Base-by-base conservation (phyloP, 441 rosid genomes). In the Capsella rubella region DNA sequence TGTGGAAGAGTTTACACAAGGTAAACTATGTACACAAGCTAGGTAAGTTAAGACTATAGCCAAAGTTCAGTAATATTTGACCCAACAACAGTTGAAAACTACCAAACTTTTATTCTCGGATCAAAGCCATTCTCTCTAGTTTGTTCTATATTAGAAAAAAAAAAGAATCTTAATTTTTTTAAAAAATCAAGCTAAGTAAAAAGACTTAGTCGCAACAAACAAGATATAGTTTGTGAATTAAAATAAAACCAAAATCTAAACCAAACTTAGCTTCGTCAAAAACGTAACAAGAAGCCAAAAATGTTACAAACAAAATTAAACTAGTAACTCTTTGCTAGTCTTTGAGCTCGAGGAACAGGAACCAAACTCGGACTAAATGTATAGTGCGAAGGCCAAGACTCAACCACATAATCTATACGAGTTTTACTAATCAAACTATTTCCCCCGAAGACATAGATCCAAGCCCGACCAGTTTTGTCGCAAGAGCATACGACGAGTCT, bases 331-430 rank as follows among this genome's bases (percentile, higher is more conserved):
- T 51, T n/a, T 13, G 25, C 25, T 32, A 9, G 21, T 15, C 42
- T 15, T 32, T 56, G 7, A 56, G 13, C 61, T 15, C 14, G 61
- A 56, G 61, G 61, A 32, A 56, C 61, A 16, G 13, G 12, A 2
- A 56, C 42, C 42, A 56, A 56, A 56, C 42, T 32, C 8, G 61
- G 42, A 56, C 15, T 4, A 32, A n/a, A 32, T 10, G 61, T 56
- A 15, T 3, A 56, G 25, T 56, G 61, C 2, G 21, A 32, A 56
- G 61, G 61, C 61, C 61, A 56, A 34, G 3, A 42, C 32, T 56
- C 61, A 32, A 15, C 61, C 27, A 56, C 42, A 32, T 16, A 32
- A 56, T 15, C 61, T 32, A 56, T 6, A 7, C 15, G 61, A 9
- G 25, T 32, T 56, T 56, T 56, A 56, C 27, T 56, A 6, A 56